Conservation (phyloP, 139 green algal species). For the Coelastrella sp. region DNA sequence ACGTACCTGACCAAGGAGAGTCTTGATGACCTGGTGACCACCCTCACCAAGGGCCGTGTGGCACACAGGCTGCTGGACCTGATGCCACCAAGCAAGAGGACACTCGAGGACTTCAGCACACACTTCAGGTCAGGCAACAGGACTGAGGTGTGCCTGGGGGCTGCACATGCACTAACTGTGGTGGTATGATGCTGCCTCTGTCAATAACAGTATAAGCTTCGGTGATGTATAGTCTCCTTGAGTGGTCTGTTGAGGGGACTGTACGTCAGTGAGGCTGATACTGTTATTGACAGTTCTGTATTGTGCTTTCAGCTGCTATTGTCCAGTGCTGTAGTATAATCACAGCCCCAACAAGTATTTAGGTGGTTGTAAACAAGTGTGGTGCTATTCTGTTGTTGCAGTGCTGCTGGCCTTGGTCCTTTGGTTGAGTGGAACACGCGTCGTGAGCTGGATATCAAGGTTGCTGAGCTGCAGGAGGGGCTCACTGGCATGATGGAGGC, state of each 20-base stretch:
- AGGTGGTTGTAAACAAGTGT: neutral
- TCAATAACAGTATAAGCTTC: neutral
- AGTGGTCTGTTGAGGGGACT: too few species aligned
- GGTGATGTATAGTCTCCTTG: too few species aligned
- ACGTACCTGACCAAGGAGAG: conserved; percentile 41
- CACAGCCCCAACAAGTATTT: neutral
- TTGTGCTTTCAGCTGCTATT: neutral
- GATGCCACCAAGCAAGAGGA: conserved; percentile 90
- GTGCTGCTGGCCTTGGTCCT: conserved; percentile 60
- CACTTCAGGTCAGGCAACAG: conserved; percentile 77
- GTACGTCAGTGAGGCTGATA: neutral
- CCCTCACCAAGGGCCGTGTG: conserved; percentile 89
- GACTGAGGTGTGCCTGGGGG: conserved; percentile 14
- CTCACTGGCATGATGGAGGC: conserved; percentile 77
- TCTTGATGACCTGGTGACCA: conserved; percentile 85
- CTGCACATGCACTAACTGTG: neutral
- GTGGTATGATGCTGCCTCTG: neutral
- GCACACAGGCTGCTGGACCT: conserved; percentile 90
- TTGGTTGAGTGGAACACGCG: conserved; percentile 92
- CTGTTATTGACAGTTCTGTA: neutral
- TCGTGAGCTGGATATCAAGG: conserved; percentile 82
- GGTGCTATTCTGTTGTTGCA: neutral
- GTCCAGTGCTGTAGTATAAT: neutral
- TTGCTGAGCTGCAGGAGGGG: conserved; percentile 68
- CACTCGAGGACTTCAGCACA: conserved; percentile 74